Evolutionary conservation across 2,329 filamentous ascomycete genomes (phyloP), one percentile per base, ranked within the genome.

Genomic region (Xylariaceae sp.): DNA sequence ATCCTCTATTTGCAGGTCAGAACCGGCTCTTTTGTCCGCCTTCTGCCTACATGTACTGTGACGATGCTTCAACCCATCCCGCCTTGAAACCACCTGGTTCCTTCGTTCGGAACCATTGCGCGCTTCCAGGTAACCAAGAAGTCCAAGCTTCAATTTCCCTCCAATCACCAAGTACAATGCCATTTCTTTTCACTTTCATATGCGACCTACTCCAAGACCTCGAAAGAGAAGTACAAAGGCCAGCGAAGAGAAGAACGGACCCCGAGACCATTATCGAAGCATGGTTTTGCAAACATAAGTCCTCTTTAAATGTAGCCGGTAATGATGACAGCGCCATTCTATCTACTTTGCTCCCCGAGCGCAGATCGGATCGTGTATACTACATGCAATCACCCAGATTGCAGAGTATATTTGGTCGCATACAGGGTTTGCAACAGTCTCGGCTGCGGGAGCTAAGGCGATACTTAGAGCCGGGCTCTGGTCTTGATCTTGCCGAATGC

Each of bases 291-390:
- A 70, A 73, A 1, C 80, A 95, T 63, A 79, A 80, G 5, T 66
- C 68, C 14, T 67, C 69, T 1, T 75, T 95, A 14, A 71, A 84
- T 61, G 72, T 75, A 0, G 69, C 79, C 7, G 73, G 77, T 27
- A 81, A 80, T 1, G 72, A 84, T 59, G 72, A 76, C 1, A 71
- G 80, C 1, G 85, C 87, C 2, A 70, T 96, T 1, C 72, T 95
- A 0, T 91, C 87, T 1, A 84, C 85, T 2, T 68, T 96, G 1
- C 77, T 95, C 0, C 89, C 90, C 0, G 85, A 90, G 54, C 83
- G 78, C 56, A 77, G 90, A 46, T 84, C 82, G 2, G 90, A 95
- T 62, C 80, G 89, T 27, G 87, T 92, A 2, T 95, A 91, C 64
- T 78, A 76, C 35, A 74, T 95, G 1, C 81, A 88, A 61, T 72